phyloP scores from a whole-genome alignment of 345 rosid genomes.

The Euphorbia peplus region DNA sequence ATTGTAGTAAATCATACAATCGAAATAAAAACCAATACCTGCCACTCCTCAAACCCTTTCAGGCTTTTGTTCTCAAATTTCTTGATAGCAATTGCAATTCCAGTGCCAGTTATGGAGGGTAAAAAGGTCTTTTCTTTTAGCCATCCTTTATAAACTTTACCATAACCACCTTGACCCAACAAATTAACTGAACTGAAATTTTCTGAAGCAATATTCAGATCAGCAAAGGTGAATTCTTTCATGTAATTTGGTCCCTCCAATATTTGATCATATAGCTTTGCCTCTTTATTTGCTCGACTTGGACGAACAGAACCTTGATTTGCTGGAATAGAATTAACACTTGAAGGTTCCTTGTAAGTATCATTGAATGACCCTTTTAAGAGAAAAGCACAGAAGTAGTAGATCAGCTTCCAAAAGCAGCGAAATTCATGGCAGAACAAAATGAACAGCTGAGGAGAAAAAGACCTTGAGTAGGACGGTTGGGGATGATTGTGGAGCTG shows the following conservation, averaged over 20 bases:
- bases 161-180: not conserved
- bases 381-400: not conserved
- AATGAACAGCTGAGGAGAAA: not conserved
- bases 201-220: not conserved
- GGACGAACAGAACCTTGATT: conserved; percentile 32
- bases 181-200: not conserved
- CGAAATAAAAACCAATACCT: not conserved
- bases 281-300: conserved; percentile 12
- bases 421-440: not conserved
- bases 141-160: not conserved
- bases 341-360: conserved; percentile 23
- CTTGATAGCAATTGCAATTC: not conserved
- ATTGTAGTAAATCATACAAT: no score
- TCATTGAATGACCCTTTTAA: conserved; percentile 20
- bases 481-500: no score
- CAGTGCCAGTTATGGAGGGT: not conserved
- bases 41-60: not conserved
- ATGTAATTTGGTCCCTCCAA: conserved; percentile 34
- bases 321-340: conserved; percentile 30
- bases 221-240: conserved; percentile 34
- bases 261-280: conserved; percentile 25
- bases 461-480: conserved; percentile 25
- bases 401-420: not conserved
- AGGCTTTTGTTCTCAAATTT: not conserved
- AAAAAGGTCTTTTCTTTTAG: not conserved